Conservation (phyloP, 176 grass and related monocot species). For the Oropetium thomaeum region DNA sequence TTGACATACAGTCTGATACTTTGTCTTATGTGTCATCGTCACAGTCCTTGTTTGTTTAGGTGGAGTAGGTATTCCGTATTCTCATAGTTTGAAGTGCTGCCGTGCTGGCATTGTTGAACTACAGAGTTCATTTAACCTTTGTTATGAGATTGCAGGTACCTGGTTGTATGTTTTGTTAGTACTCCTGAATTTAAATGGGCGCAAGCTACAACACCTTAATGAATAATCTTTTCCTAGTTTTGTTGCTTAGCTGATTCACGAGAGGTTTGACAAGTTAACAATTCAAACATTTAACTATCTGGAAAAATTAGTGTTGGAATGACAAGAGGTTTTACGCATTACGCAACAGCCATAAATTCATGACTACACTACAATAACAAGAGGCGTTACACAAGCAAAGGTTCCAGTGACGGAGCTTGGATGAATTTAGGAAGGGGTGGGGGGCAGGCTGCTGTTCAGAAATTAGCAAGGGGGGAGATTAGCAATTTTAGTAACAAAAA, state of each 20-base stretch:
- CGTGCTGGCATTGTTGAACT: not conserved
- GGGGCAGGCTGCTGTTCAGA: too few species aligned
- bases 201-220: not conserved
- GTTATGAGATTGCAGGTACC: not conserved
- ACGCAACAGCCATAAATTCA: too few species aligned
- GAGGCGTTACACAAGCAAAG: too few species aligned
- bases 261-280: conserved; percentile 20
- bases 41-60: not conserved
- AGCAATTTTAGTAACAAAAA: too few species aligned
- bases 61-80: not conserved
- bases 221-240: not conserved
- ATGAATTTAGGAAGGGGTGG: too few species aligned
- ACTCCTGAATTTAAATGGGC: not conserved
- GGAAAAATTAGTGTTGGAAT: not conserved
- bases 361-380: too few species aligned
- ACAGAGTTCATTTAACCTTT: not conserved
- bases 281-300: not conserved
- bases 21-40: not conserved
- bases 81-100: not conserved
- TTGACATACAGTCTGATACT: not conserved
- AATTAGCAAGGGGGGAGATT: too few species aligned
- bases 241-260: not conserved
- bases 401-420: too few species aligned
- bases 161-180: conserved; percentile 8
- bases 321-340: too few species aligned